Base-by-base conservation (phyloP, 108 stramenopile species). In the Skeletonema menzelii region DNA sequence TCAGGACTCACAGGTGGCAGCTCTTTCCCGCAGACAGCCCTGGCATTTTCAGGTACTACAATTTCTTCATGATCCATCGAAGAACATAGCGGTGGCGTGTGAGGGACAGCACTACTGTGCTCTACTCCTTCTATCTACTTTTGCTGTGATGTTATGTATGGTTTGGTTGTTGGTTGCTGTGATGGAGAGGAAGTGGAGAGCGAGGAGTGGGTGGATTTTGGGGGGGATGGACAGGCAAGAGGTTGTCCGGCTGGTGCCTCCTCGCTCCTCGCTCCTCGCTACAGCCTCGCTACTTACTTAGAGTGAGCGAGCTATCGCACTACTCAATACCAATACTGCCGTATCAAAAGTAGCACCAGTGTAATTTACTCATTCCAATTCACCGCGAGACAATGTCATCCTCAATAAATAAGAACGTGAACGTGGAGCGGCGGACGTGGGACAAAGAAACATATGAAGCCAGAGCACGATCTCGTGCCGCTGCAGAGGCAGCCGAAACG, bases 401-500 rank as follows among this genome's bases (percentile, higher is more conserved):
- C 30, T 49, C 72, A 62, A 84, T 75, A 38, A 75, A 70, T 76
- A 82, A 70, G 56, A 73, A 26, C 70, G 73, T 87, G 27, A 97
- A 97, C 63, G 96, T 95, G 1, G 76, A 82, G 59, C 77, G 97
- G 24, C 86, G 98, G 34, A 97, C 95, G 37, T 98, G 98, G 98
- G 97, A 98, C 75, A 75, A 87, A 57, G 96, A 95, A 66, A 73
- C 82, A 28, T 97, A 94, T 70, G 96, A 95, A 75, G 74, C 89
- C 30, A 64, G 75, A 59, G 98, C 97, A 19, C 89, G 88, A 56
- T 95, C 84, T 27, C 88, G 88, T 63, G 78, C 73, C 35, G 76
- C 64, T 19, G 76, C 65, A 34, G 79, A 53, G 5, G 24, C 68
- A 14, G 44, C 79, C n/a, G 58, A 44, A 22, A 19, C 19, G 32